Base-by-base conservation (phyloP, 108 stramenopile species). In the Nitzschia sp. region DNA sequence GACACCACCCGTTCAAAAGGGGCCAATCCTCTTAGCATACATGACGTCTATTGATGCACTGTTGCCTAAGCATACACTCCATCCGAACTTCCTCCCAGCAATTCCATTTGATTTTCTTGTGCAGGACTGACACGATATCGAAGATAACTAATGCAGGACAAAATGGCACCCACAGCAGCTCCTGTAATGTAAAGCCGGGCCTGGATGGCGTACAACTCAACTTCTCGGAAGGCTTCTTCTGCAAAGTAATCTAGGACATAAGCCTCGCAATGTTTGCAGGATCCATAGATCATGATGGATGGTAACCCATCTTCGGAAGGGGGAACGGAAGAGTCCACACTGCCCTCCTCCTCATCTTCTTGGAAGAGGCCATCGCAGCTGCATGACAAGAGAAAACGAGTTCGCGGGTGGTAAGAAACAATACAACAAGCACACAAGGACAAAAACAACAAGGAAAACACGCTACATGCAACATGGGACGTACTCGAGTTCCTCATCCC, bases 331-430 rank as follows among this genome's bases (percentile, higher is more conserved):
- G 41, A 15, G 34, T 77, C 73, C 38, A 65, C 70, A 0, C 25
- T 44, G 6, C 26, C 8, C 22, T 29, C 56, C 10, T 17, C 53
- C 11, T 60, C 37, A 40, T 82, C 81, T 21, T 42, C 29, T 46
- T 82, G 79, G 63, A 80, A 82, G 38, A 86, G 40, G 66, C 79
- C 82, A 39, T 71, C 58, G 55, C 77, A 81, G 40, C 61, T 40
- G 55, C 38, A 40, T 63, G 20, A 26, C 44, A 25, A 20, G 6
- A 3, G 8, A 20, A 55, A 55, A 3, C 3, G 14, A 55, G 1
- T 34, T 34, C 3, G 5, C 29, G 29, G 29, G 5, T 5, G 29
- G 29, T 34, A 3, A 34, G 29, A 34, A 34, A 34, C 29, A 34
- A 34, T 34, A 5, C 29, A 34, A 3, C 29, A 34, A 34, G 1